Base-by-base conservation (phyloP, 495 filamentous ascomycete genomes). In the Penicillium roqueforti region DNA sequence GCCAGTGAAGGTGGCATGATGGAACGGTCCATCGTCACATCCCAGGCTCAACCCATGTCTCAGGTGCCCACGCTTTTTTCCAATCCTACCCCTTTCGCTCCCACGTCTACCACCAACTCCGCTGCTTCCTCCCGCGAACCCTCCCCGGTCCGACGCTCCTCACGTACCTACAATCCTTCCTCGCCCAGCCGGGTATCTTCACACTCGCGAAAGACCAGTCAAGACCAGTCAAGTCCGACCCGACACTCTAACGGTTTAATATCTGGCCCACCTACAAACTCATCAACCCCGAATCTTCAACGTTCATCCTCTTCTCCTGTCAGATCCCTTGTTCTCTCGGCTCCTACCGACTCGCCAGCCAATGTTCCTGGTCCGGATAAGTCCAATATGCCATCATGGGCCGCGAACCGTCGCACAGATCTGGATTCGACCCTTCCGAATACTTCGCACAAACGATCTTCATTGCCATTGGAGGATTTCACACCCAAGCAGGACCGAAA, bases 171-270 rank as follows among this genome's bases (percentile, higher is more conserved):
- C 57, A 71, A 67, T 54, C 62, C 70, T 16, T 61, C 61, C 18
- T 59, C 68, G 6, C 58, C 56, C 25, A 61, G 62, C 32, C 63
- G 71, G 49, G 53, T 67, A 5, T 58, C 73, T 11, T 74, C 78
- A 44, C 75, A 80, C 55, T 86, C 87, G 46, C 81, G 87, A 59
- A 89, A 88, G 71, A 85, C 83, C 66, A 76, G 79, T 51, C 80
- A 85, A 54, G 88, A 92, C 49, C 70, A 77, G 44, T 41, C 22
- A 34, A 91, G 85, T 58, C 89, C 89, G 1, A 75, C 73, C 51
- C 79, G 87, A 61, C 36, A 72, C 18, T 63, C 74, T 54, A 79
- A 71, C 63, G 72, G 65, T 34, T 60, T 70, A 3, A 66, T 56
- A 29, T 60, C 61, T 44, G 75, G 40, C 69, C 68, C 62, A 70